These are phyloP conservation scores for Starmerella khaoyaiensis DNA, from an alignment of 805 yeast genomes.

Conservation along the genomic window DNA sequence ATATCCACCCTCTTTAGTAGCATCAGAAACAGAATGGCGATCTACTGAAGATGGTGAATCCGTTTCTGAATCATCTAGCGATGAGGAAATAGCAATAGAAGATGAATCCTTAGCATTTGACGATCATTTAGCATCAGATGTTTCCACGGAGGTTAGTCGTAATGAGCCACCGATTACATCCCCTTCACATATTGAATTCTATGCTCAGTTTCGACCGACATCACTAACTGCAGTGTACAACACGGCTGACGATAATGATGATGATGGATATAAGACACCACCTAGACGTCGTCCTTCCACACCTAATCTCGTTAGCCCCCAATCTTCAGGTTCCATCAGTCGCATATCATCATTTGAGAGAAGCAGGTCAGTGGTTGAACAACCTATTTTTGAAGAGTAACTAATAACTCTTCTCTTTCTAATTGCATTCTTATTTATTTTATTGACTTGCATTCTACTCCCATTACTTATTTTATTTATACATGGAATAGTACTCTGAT, in stretches of 20 bases:
- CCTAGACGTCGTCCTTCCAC: neutral
- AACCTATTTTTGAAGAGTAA: no score
- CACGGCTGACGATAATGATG: neutral
- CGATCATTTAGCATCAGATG: neutral
- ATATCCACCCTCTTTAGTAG: neutral
- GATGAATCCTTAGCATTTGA: no score
- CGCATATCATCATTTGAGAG: neutral
- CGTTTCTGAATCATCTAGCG: neutral
- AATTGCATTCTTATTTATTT: no score
- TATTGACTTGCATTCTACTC: no score
- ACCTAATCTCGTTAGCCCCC: neutral
- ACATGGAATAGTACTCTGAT: no score
- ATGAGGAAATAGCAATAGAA: neutral
- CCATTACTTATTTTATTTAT: no score
- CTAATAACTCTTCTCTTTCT: no score
- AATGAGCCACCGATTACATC: neutral
- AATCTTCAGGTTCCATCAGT: neutral
- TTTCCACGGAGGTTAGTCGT: neutral
- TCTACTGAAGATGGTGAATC: neutral
- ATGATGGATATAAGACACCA: slow-evolving; percentile 2
- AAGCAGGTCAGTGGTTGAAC: no score
- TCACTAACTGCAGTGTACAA: neutral
- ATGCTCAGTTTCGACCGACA: neutral
- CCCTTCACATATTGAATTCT: neutral
- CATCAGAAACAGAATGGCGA: slow-evolving; percentile 2